Conservation (phyloP, 371 early-diverging fungal species). For the Synchytrium microbalum region DNA sequence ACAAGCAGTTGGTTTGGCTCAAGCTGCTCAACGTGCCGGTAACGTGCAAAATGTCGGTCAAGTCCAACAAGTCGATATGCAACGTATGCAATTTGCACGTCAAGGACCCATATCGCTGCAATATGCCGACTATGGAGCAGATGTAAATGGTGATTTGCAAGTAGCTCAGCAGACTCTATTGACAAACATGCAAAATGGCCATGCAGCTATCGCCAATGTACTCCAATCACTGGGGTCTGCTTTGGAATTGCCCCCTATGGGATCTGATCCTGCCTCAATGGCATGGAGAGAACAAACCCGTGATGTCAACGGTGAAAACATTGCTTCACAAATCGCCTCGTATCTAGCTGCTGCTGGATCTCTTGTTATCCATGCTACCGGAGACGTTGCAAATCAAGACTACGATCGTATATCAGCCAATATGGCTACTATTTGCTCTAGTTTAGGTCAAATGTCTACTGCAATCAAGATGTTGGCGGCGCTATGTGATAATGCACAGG, state of each 20-base stretch:
- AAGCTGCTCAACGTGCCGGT: slow-evolving; percentile 2
- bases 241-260: slow-evolving; percentile 31
- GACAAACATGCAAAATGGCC: slow-evolving; percentile 30
- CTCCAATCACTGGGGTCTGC: slow-evolving; percentile 23
- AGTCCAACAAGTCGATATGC: slow-evolving; percentile 5
- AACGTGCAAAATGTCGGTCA: slow-evolving; percentile 19
- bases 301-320: slow-evolving; percentile 34
- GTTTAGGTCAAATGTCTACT: slow-evolving; percentile 32
- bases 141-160: slow-evolving; percentile 18
- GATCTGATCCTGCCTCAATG: slow-evolving; percentile 32
- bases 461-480: slow-evolving; percentile 31
- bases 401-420: slow-evolving; percentile 31
- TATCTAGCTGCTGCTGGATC: slow-evolving; percentile 36
- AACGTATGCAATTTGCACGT: slow-evolving; percentile 8
- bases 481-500: slow-evolving; percentile 25
- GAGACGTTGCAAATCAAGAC: slow-evolving; percentile 34
- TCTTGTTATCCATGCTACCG: slow-evolving; percentile 31
- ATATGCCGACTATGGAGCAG: slow-evolving; percentile 9
- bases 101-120: slow-evolving; percentile 23
- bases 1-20: slow-evolving; percentile 23
- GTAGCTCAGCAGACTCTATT: slow-evolving; percentile 36
- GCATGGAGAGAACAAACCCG: slow-evolving; percentile 42
- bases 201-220: slow-evolving; percentile 31
- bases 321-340: slow-evolving; percentile 32
- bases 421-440: slow-evolving; percentile 30